Percentiles rank a stretch among this genome's conserved stretches.
Conservation (phyloP, 768 basidiomycete genomes). For the Podaxis sp. region DNA sequence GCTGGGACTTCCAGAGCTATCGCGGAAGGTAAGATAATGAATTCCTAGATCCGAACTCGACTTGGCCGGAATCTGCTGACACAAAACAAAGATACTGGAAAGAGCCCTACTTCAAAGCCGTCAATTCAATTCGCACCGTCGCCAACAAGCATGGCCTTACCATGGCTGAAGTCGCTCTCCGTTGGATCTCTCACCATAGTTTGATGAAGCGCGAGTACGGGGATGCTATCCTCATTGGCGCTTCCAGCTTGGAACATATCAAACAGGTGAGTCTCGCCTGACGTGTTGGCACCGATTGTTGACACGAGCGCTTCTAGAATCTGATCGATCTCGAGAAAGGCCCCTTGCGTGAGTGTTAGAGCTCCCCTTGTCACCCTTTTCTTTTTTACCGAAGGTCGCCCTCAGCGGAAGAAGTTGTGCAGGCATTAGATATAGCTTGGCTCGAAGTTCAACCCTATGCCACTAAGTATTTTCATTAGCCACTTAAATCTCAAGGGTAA, state of each 20-base stretch:
- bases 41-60: constrained; percentile 7
- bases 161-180: constrained; percentile 49
- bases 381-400: not conserved
- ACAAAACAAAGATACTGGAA: constrained; percentile 44
- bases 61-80: not conserved
- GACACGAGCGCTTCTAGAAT: constrained; percentile 27
- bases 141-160: constrained; percentile 42
- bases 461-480: constrained; percentile 29
- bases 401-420: constrained; percentile 46
- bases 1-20: constrained; percentile 25
- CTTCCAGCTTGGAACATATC: constrained; percentile 52
- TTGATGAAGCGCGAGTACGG: constrained; percentile 41
- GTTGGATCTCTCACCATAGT: constrained; percentile 63
- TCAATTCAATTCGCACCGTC: constrained; percentile 37
- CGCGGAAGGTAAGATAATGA: constrained; percentile 28
- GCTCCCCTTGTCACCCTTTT: not conserved
- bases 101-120: constrained; percentile 45
- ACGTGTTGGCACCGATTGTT: not conserved
- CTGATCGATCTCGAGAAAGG: constrained; percentile 51
- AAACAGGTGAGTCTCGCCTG: constrained; percentile 31
- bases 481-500: not conserved
- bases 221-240: constrained; percentile 59
- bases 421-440: constrained; percentile 51
- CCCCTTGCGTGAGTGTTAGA: constrained; percentile 38
- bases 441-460: constrained; percentile 34